Evolutionary conservation across 164 flowering plant genomes (phyloP).

Genomic region (Annona squamosa): DNA sequence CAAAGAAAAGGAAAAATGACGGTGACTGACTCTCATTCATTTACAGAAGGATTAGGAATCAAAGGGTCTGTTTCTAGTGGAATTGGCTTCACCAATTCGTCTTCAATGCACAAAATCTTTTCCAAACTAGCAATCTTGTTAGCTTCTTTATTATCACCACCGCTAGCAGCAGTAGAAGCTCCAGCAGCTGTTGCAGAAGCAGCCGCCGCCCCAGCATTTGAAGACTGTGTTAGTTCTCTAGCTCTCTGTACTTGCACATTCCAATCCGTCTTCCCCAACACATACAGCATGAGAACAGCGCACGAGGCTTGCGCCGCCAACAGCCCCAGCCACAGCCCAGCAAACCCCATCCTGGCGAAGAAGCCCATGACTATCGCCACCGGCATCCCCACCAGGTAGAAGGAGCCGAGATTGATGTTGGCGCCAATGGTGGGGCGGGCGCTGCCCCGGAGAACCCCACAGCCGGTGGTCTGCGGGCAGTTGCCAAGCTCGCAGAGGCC

Average conservation of each 20-base stretch:
- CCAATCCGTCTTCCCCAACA: conserved; percentile 75
- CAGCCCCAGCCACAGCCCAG: conserved; percentile 85
- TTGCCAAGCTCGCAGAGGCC: conserved; percentile 96
- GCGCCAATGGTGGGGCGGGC: conserved; percentile 85
- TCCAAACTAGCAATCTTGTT: conserved; percentile 13
- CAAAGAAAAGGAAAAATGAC: background rate
- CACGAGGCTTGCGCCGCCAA: conserved; percentile 90
- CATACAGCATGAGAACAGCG: conserved; percentile 64
- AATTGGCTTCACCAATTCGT: conserved; percentile 30
- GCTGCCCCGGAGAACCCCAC: conserved; percentile 85
- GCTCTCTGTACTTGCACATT: conserved; percentile 57
- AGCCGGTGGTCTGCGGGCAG: conserved; percentile 95
- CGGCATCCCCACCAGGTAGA: conserved; percentile 91
- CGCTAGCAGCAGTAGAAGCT: background rate
- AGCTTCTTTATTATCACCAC: background rate
- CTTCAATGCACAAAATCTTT: conserved; percentile 19
- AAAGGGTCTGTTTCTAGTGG: conserved; percentile 63
- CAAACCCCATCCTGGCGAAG: conserved; percentile 56
- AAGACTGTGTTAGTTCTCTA: conserved; percentile 36
- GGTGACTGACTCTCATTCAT: conserved; percentile 11
- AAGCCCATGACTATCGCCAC: conserved; percentile 76
- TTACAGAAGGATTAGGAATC: conserved; percentile 18
- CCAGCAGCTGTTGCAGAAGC: conserved; percentile 4
- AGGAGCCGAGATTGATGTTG: conserved; percentile 84
- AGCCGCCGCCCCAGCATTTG: conserved; percentile 4